Percentiles rank a stretch among this genome's conserved stretches.
phyloP scores from a whole-genome alignment of 805 yeast species.

The Spathaspora passalidarum region DNA sequence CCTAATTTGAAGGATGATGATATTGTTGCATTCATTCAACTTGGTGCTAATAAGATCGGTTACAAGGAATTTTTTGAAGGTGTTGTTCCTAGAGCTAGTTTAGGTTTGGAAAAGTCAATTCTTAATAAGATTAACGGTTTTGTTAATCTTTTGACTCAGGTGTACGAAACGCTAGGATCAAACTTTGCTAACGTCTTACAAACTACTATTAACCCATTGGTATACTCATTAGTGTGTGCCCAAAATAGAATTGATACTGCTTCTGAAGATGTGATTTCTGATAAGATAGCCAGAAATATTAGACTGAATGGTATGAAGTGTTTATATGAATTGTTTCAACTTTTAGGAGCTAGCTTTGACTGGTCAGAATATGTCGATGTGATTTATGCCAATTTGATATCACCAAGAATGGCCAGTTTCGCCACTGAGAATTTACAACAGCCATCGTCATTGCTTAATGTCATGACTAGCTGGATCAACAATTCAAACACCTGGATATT shows the following conservation, averaged over 20 bases:
- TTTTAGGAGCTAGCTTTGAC: slow-evolving; percentile 45
- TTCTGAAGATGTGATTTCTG: slow-evolving; percentile 14
- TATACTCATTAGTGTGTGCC: slow-evolving; percentile 53
- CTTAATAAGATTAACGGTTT: slow-evolving; percentile 63
- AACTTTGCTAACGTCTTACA: slow-evolving; percentile 48
- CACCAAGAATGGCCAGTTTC: slow-evolving; percentile 66
- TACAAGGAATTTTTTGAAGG: slow-evolving; percentile 26
- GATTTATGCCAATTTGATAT: slow-evolving; percentile 53
- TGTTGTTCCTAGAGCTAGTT: slow-evolving; percentile 7
- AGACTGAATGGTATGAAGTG: slow-evolving; percentile 70
- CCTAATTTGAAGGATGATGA: slow-evolving; percentile 53
- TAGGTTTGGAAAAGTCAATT: slow-evolving; percentile 7
- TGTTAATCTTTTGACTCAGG: slow-evolving; percentile 55
- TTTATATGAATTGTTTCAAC: slow-evolving; percentile 52
- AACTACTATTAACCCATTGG: slow-evolving; percentile 52
- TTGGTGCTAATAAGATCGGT: slow-evolving; percentile 58
- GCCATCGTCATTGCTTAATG: slow-evolving; percentile 70
- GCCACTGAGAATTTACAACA: slow-evolving; percentile 78
- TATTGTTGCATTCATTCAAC: slow-evolving; percentile 55
- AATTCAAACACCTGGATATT: slow-evolving; percentile 45
- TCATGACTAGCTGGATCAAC: slow-evolving; percentile 57
- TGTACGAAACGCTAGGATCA: slow-evolving; percentile 57
- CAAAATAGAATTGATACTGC: slow-evolving; percentile 31
- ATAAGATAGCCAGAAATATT: slow-evolving; percentile 52
- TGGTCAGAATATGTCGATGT: slow-evolving; percentile 54